Conservation (phyloP, 2,329 filamentous ascomycete species). For the Talaromyces sp. region DNA sequence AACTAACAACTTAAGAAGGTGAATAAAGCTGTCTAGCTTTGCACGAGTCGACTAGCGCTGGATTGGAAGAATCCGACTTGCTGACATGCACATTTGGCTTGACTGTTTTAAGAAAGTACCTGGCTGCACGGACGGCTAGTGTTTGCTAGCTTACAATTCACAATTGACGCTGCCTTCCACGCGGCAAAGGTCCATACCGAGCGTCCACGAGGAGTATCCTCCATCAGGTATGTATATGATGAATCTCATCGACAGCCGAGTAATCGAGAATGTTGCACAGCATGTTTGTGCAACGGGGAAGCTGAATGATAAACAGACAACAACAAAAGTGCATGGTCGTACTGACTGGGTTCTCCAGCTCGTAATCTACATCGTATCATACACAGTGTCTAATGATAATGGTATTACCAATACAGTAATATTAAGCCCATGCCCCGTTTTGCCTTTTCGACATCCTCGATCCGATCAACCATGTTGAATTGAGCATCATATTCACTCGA, state of each 20-base stretch:
- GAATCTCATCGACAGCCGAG: not conserved
- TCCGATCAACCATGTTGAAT: not conserved
- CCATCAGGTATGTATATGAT: too few relatives aligned
- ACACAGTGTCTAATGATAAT: not conserved
- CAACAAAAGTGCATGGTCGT: not conserved
- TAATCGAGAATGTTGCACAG: not conserved
- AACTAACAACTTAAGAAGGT: not conserved
- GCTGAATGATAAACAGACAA: not conserved
- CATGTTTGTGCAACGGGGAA: not conserved
- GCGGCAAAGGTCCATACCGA: constrained; percentile 10
- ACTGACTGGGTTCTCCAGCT: not conserved
- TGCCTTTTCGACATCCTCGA: not conserved
- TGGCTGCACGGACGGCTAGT: not conserved
- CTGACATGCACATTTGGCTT: not conserved
- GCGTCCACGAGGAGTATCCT: constrained; percentile 1
- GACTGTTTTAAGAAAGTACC: constrained; percentile 2
- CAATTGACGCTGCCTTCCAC: not conserved
- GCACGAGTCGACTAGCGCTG: not conserved
- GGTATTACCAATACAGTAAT: not conserved
- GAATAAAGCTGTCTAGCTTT: not conserved
- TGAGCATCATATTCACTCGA: not conserved
- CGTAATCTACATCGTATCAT: not conserved
- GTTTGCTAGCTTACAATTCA: not conserved
- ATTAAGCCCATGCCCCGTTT: not conserved
- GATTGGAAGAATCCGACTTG: not conserved